These are phyloP conservation scores for Hypocrella siamensis DNA, from an alignment of 2,329 filamentous ascomycete species.

Conservation along the genomic window DNA sequence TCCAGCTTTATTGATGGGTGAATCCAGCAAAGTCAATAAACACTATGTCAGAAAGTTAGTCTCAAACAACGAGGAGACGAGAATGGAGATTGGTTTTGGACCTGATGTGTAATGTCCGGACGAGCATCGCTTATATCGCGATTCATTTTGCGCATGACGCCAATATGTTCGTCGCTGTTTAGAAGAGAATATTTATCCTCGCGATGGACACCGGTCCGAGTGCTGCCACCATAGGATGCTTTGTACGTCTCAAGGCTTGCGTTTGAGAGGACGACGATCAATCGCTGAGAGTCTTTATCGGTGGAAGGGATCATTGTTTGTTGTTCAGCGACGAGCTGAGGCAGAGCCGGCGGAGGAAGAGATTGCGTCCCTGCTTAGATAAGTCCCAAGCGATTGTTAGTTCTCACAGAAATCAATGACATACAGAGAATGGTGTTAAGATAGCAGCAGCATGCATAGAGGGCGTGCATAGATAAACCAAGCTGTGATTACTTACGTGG, in stretches of 20 bases:
- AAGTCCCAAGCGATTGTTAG: too few relatives aligned
- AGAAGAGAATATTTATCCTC: conserved; percentile 96
- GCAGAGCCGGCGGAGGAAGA: conserved; percentile 77
- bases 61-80: conserved; percentile 9
- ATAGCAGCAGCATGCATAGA: too few relatives aligned
- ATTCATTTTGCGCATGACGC: conserved; percentile 99
- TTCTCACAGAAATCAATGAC: too few relatives aligned
- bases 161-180: conserved; percentile 98
- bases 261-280: conserved; percentile 94
- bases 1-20: conserved; percentile 95
- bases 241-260: conserved; percentile 97
- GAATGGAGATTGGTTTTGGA: conserved; percentile 25
- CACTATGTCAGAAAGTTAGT: conserved; percentile 47
- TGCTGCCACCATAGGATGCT: conserved; percentile 58
- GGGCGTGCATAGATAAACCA: too few relatives aligned
- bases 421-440: too few relatives aligned
- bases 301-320: conserved; percentile 66
- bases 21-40: conserved; percentile 90
- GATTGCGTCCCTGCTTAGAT: conserved; percentile 64
- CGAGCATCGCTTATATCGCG: conserved; percentile 94
- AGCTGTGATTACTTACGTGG: conserved; percentile 24
- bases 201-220: conserved; percentile 46
- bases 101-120: conserved; percentile 97
- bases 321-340: conserved; percentile 87
- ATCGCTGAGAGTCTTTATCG: conserved; percentile 79